These are phyloP conservation scores for Prunus padus DNA, from an alignment of 306 rosid genomes.

Conservation along the genomic window DNA sequence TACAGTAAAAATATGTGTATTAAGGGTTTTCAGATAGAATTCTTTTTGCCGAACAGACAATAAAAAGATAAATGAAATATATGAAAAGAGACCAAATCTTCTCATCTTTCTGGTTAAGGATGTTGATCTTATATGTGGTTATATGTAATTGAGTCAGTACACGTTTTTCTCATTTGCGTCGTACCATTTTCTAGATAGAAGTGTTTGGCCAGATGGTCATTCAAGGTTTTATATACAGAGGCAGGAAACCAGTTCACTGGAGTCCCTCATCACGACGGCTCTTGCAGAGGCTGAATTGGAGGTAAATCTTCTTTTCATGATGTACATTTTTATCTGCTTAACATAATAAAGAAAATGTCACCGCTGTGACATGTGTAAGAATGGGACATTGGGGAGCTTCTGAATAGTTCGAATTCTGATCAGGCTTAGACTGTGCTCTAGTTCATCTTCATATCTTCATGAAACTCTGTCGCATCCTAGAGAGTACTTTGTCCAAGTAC, in stretches of 20 bases:
- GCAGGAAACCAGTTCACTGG: conserved; percentile 99
- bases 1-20: background rate
- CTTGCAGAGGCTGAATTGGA: conserved; percentile 99
- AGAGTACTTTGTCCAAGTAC: background rate
- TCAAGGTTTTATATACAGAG: conserved; percentile 88
- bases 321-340: conserved; percentile 11
- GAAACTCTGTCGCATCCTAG: background rate
- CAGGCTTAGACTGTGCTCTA: conserved; percentile 5
- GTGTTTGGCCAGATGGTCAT: conserved; percentile 98
- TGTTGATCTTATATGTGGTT: conserved; percentile 1
- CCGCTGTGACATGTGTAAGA: background rate
- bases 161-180: conserved; percentile 11
- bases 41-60: background rate
- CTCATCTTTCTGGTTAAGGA: background rate
- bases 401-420: background rate
- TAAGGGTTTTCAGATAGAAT: background rate
- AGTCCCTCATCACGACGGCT: conserved; percentile 98
- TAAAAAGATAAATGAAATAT: background rate
- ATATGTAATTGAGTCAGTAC: background rate
- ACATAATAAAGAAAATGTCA: conserved; percentile 14
- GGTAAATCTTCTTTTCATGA: conserved; percentile 44
- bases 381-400: conserved; percentile 3
- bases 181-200: conserved; percentile 67
- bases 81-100: background rate
- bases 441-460: background rate